A percentile compares a stretch with the other conserved stretches of the same genome.
Conservation (phyloP, 2,329 filamentous ascomycete genomes). For the Celoporthe dispersa region DNA sequence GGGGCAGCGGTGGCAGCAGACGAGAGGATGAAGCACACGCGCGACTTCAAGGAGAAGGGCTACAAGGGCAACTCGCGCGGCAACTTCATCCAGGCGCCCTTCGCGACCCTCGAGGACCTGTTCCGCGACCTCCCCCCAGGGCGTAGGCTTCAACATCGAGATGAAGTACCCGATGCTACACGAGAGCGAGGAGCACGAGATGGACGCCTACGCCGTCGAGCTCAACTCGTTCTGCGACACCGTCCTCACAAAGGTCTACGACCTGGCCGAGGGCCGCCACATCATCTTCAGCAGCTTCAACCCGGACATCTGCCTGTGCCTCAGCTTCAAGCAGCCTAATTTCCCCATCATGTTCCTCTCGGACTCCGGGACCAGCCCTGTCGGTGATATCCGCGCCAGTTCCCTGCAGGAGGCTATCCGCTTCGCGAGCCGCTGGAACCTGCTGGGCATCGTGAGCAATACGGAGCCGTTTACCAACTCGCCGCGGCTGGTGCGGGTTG, state of each 20-base stretch:
- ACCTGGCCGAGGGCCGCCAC: slow-evolving; percentile 79
- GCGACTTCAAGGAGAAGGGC: slow-evolving; percentile 91
- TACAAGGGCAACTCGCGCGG: slow-evolving; percentile 96
- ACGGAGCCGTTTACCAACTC: slow-evolving; percentile 88
- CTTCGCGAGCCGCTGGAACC: slow-evolving; percentile 92
- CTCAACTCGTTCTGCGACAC: slow-evolving; percentile 97
- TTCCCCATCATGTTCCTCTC: slow-evolving; percentile 95
- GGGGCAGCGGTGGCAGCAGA: slow-evolving; percentile 54
- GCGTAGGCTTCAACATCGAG: slow-evolving; percentile 96
- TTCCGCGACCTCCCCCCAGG: slow-evolving; percentile 81
- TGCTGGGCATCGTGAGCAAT: slow-evolving; percentile 88
- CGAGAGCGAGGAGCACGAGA: slow-evolving; percentile 92
- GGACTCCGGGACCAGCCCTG: slow-evolving; percentile 79
- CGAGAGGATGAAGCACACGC: slow-evolving; percentile 96
- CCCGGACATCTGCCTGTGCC: slow-evolving; percentile 90
- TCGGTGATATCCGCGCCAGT: slow-evolving; percentile 87
- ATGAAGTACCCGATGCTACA: slow-evolving; percentile 99
- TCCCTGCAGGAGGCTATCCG: slow-evolving; percentile 94
- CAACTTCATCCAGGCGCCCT: slow-evolving; percentile 93
- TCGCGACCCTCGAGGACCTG: slow-evolving; percentile 92
- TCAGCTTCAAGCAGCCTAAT: slow-evolving; percentile 96
- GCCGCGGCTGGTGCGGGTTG: slow-evolving; percentile 85
- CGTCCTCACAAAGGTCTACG: slow-evolving; percentile 87
- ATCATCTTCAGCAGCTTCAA: slow-evolving; percentile 98
- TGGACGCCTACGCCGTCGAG: slow-evolving; percentile 95